Percentiles rank a stretch among this genome's conserved stretches.
Evolutionary conservation across 2,329 filamentous ascomycete species (phyloP).

Genomic region (Rhynchosporium agropyri): DNA sequence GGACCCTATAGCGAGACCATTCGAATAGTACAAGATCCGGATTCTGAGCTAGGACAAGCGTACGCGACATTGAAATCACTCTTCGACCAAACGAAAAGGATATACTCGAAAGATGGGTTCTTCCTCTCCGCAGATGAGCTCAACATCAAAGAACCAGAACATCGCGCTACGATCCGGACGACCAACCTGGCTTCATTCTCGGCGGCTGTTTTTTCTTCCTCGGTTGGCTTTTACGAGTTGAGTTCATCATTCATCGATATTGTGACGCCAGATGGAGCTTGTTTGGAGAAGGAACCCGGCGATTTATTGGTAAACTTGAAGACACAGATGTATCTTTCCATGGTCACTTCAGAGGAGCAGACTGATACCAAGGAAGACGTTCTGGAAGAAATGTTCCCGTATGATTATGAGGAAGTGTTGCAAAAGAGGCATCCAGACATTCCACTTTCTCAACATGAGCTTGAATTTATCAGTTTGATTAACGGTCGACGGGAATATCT

Average conservation of each 20-base stretch:
- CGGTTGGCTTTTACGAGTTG: conserved; percentile 65
- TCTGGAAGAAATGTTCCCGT: conserved; percentile 61
- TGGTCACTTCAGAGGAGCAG: conserved; percentile 57
- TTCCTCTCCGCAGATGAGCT: conserved; percentile 59
- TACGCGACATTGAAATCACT: conserved; percentile 63
- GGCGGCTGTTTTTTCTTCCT: conserved; percentile 63
- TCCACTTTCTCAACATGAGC: conserved; percentile 58
- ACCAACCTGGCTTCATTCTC: conserved; percentile 68
- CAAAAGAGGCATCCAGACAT: conserved; percentile 56
- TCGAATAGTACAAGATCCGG: conserved; percentile 56
- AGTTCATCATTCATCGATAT: conserved; percentile 66
- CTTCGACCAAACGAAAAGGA: conserved; percentile 64
- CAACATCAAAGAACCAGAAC: conserved; percentile 52
- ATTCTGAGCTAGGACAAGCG: conserved; percentile 60
- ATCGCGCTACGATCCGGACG: conserved; percentile 62
- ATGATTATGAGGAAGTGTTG: conserved; percentile 56
- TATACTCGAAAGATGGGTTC: conserved; percentile 54
- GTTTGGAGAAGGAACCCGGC: conserved; percentile 61
- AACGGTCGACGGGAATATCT: conserved; percentile 59
- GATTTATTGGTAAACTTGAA: conserved; percentile 65
- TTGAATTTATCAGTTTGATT: conserved; percentile 59
- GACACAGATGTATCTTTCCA: conserved; percentile 67
- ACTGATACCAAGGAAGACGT: conserved; percentile 54
- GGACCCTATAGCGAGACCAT: conserved; percentile 59
- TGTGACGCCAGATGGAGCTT: conserved; percentile 61